Evolutionary conservation across 1,284 basidiomycete species (phyloP), one percentile per base, ranked within the genome.

Genomic region (Malassezia japonica): DNA sequence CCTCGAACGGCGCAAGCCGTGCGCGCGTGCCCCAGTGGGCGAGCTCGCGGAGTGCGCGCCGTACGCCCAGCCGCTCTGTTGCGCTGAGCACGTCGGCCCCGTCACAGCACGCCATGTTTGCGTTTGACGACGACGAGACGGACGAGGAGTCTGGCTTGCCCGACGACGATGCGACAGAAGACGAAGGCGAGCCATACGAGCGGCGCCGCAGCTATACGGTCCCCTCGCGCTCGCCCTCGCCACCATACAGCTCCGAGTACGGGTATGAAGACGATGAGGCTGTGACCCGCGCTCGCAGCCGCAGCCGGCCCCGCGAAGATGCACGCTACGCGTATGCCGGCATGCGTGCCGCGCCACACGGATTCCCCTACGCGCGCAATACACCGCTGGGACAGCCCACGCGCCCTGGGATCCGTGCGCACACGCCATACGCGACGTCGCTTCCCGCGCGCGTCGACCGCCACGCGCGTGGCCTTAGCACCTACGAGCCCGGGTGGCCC

Each of bases 51-150:
- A 36, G 50, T n/a, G 54, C 59, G 1, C 42, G n/a, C n/a, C n/a
- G n/a, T n/a, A n/a, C 47, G 28, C 15, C 18, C 7, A 21, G 38
- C 3, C 23, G 38, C 16, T 16, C 38, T 3, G 23, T 25, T 12
- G 13, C 48, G 6, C 54, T 16, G 4, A 46, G 50, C 35, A 34
- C 31, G 15, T 46, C 44, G 18, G 46, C 57, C 20, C 60, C 53
- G 21, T 58, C 60, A 2, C 49, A 56, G 18, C 55, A 40, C 45
- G 12, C 36, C 32, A 18, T 51, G 48, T 7, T 45, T 15, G 29
- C 34, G 9, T 42, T 44, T 18, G 67, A 70, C 32, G 69, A 70
- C 40, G 69, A 72, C 41, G 68, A 64, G 54, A 69, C 68, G 8
- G 68, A 70, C 48, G 69, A 72, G 21, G 67, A 72, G 59, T 55